Evolutionary conservation across 352 stramenopile species (phyloP).

Genomic region (Pythium monospermum): DNA sequence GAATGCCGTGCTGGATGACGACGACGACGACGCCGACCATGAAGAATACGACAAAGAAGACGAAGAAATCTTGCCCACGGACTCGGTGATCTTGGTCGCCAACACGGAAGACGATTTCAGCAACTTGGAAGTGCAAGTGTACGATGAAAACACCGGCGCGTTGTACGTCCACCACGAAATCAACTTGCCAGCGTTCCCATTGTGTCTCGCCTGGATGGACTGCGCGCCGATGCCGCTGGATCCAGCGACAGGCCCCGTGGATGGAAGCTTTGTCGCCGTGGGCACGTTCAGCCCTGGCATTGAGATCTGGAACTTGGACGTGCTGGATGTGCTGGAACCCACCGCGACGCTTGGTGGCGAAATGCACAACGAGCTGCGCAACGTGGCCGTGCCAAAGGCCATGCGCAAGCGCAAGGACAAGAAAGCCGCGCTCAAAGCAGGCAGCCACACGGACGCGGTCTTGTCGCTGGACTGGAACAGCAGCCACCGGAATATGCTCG

Average conservation of each 20-base stretch:
- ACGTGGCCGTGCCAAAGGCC: slow-evolving; percentile 74
- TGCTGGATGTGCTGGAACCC: slow-evolving; percentile 98
- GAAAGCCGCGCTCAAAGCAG: slow-evolving; percentile 74
- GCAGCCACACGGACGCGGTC: slow-evolving; percentile 97
- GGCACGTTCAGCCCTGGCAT: slow-evolving; percentile 99
- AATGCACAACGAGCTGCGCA: slow-evolving; percentile 69
- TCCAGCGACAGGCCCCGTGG: slow-evolving; percentile 53
- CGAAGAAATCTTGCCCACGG: slow-evolving; percentile 90
- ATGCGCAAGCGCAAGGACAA: slow-evolving; percentile 70
- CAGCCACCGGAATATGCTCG: slow-evolving; percentile 95
- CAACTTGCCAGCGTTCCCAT: slow-evolving; percentile 96
- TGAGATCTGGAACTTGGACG: slow-evolving; percentile 99
- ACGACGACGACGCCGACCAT: slow-evolving; percentile 66
- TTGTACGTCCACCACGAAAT: slow-evolving; percentile 99
- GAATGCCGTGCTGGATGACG: slow-evolving; percentile 46
- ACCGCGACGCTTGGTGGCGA: slow-evolving; percentile 93
- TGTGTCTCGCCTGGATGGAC: slow-evolving; percentile 97
- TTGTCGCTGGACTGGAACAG: slow-evolving; percentile 98
- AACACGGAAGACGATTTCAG: slow-evolving; percentile 99
- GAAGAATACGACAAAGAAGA: slow-evolving; percentile 87
- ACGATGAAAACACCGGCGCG: slow-evolving; percentile 95
- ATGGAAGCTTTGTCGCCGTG: slow-evolving; percentile 97
- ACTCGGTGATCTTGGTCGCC: slow-evolving; percentile 94
- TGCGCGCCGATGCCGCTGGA: slow-evolving; percentile 67
- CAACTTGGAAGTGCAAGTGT: slow-evolving; percentile 98